These are phyloP conservation scores for Termitomyces sp. DNA, from an alignment of 768 basidiomycete genomes.

Conservation along the genomic window DNA sequence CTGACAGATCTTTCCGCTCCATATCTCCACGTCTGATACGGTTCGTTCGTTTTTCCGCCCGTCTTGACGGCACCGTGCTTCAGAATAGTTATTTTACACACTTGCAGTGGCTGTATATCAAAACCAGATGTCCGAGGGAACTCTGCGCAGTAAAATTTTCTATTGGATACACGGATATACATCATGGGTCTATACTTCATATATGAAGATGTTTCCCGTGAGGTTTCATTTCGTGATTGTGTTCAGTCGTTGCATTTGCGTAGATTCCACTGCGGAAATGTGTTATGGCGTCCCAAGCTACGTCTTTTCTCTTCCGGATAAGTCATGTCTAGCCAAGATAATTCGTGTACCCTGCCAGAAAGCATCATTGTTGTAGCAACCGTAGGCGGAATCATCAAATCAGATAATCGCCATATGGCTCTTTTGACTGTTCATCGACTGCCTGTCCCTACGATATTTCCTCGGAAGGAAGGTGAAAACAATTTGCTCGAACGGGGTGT, in stretches of 20 bases:
- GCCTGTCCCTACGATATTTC: not conserved
- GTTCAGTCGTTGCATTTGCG: not conserved
- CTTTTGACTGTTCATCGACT: not conserved
- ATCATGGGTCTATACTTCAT: not conserved
- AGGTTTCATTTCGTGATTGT: not conserved
- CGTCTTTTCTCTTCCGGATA: too few species aligned
- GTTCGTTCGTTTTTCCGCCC: not conserved
- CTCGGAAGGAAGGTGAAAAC: not conserved
- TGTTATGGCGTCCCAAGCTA: not conserved
- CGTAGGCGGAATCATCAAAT: not conserved
- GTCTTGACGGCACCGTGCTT: not conserved
- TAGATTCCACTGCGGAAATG: not conserved
- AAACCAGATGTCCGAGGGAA: not conserved
- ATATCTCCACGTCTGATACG: not conserved
- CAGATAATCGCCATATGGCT: not conserved
- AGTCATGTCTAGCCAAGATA: not conserved
- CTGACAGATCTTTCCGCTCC: not conserved
- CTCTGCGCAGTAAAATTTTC: not conserved
- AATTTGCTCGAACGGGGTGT: not conserved
- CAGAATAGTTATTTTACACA: too few species aligned
- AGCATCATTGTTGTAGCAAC: not conserved
- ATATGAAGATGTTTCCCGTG: not conserved
- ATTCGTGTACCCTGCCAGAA: not conserved
- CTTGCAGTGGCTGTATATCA: not conserved
- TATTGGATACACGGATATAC: not conserved